Base-by-base conservation (phyloP, 768 basidiomycete genomes). In the Dacryopinax spathularia region DNA sequence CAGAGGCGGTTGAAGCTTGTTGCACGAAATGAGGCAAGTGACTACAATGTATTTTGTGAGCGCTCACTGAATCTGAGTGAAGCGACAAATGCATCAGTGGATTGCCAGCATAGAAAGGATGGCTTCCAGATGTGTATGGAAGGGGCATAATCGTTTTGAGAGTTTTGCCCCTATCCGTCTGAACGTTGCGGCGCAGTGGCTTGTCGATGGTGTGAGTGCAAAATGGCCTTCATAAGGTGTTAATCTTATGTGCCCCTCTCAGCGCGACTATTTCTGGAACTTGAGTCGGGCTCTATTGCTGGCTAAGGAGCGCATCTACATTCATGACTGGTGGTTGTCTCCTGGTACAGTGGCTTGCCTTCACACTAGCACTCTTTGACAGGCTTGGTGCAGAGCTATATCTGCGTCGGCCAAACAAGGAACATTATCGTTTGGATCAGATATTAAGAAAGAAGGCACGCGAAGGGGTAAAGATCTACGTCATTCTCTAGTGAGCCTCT, bases 231-330 rank as follows among this genome's bases (percentile, higher is more conserved):
- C n/a, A 60, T 20, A 48, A 20, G 60, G 61, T 67, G 56, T 61
- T 25, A 36, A 35, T 61, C 15, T 66, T 61, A 61, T 65, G n/a
- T 31, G 16, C 15, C 16, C 34, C 18, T 36, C 1, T 27, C 65
- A 94, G 89, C 85, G 95, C 12, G 95, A 99, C 73, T 99, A 99
- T 71, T 95, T 92, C 75, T 99, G 95, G 96, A 95, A 94, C 70
- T 76, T 99, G 25, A 91, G 90, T 25, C 82, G 91, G 37, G 95
- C 95, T 0, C 86, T 99, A 56, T 78, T 89, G 27, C 80, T 96
- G 68, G 95, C 95, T 0, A 87, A 86, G 72, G 87, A 91, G 69
- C 80, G 76, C 44, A 92, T 96, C 63, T 94, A 92, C 71, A 96
- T 97, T 35, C 96, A 98, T 71, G 95, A 95, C 74, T 97, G 95